Conservation (phyloP, 208 protist genomes). For the Naegleria lovaniensis region DNA sequence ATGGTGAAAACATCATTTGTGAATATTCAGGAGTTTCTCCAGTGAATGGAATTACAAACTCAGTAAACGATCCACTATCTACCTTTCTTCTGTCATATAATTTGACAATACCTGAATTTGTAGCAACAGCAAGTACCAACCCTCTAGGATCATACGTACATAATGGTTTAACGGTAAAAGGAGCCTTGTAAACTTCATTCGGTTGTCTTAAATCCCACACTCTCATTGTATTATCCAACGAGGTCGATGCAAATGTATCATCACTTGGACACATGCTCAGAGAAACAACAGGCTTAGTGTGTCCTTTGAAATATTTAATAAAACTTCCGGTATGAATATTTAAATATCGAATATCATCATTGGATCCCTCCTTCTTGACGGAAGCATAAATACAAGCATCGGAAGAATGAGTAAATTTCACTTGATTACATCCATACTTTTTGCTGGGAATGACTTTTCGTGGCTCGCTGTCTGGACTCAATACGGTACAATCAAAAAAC, state of each 20-base stretch:
- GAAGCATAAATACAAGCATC: not conserved
- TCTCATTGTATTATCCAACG: not conserved
- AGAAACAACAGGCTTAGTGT: not conserved
- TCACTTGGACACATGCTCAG: not conserved
- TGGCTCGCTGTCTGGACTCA: not conserved
- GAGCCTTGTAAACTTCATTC: too few relatives aligned
- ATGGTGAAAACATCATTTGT: not conserved
- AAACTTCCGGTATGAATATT: not conserved
- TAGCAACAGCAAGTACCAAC: not conserved
- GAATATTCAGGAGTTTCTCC: not conserved
- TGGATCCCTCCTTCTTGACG: not conserved
- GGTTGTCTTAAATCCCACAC: conserved; percentile 23
- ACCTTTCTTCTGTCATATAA: not conserved
- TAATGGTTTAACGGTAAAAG: not conserved
- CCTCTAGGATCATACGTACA: not conserved
- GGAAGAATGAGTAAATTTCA: not conserved
- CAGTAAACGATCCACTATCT: not conserved
- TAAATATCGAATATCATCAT: conserved; percentile 13
- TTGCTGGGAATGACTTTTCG: not conserved
- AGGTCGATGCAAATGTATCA: conserved; percentile 12
- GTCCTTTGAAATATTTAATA: conserved; percentile 22
- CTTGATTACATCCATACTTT: conserved; percentile 6
- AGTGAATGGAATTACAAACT: not conserved
- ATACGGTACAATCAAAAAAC: not conserved
- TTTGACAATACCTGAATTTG: not conserved